Base-by-base conservation (phyloP, 805 yeast species). In the Yarrowia alimentaria region DNA sequence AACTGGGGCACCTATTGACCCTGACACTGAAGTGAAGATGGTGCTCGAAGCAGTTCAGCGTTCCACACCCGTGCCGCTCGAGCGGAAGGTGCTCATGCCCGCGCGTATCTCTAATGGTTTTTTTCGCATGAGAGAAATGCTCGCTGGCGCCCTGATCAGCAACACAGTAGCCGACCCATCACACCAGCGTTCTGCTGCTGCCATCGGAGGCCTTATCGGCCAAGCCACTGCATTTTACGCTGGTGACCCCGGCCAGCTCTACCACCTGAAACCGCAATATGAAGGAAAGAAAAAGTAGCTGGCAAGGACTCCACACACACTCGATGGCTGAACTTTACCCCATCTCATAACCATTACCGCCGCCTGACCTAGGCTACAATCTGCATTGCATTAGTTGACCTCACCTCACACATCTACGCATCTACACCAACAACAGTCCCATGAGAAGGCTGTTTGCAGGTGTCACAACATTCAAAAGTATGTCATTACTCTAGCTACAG, bases 11-110 rank as follows among this genome's bases (percentile, higher is more conserved):
- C 78, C 79, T 3, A 68, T 84, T 25, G 88, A 85, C 57, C 91
- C 94, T 6, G 96, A 90, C 62, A 95, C 89, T 61, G 99, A 93
- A 61, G 87, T 96, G 1, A 88, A 85, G 42, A 85, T 84, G 57
- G 97, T 93, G 3, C 69, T 93, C 61, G 89, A 86, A 56, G 98
- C 98, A 17, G 88, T 91, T 16, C 76, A 85, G 11, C 75, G 85
- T 58, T 82, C 88, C 34, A 75, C 77, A 52, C 88, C 95, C 1
- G 70, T 83, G 56, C 96, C 96, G 1, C 66, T 90, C 56, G 95
- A 85, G 59, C 53, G 64, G 12, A 79, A 80, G 50, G 81, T 81
- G n/a, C 63, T 84, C 2, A 69, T 83, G 58, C 90, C 96, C 5
- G 75, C 82, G 0, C 72, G 84, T 51, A 64, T 78, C 53, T 77